A percentile compares a stretch with the other conserved stretches of the same genome.
These are phyloP conservation scores for Phycomyces nitens DNA, from an alignment of 192 early-diverging fungal genomes.

Conservation along the genomic window DNA sequence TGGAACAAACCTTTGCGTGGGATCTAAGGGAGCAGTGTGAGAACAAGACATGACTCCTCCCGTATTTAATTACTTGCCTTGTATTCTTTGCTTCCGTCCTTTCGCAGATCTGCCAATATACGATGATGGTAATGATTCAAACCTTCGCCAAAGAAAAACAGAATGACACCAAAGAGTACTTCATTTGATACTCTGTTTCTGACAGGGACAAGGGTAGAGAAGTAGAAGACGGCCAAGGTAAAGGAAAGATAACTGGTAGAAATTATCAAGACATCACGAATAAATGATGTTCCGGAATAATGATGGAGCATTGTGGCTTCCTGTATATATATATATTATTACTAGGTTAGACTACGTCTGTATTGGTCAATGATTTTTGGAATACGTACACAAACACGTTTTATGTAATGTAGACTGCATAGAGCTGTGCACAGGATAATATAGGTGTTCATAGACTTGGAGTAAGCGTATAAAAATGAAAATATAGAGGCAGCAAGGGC, in stretches of 20 bases:
- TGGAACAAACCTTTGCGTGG: conserved; percentile 23
- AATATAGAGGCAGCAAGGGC: neutral
- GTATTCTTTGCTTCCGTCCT: conserved; percentile 15
- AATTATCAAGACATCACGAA: conserved; percentile 7
- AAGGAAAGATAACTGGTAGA: conserved; percentile 10
- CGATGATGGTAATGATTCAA: conserved; percentile 25
- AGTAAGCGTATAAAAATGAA: neutral
- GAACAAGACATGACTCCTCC: neutral
- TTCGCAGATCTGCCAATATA: conserved; percentile 15
- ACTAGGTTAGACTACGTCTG: neutral
- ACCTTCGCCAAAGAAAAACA: conserved; percentile 24
- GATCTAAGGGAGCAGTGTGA: conserved; percentile 7
- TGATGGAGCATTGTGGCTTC: conserved; percentile 24
- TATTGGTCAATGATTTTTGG: neutral
- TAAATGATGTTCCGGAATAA: conserved; percentile 19
- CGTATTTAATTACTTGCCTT: conserved; percentile 7
- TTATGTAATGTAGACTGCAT: conserved; percentile 16
- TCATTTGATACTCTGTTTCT: neutral
- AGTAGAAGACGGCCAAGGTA: neutral
- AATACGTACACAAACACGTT: conserved; percentile 25
- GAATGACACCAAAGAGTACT: neutral
- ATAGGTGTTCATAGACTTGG: neutral
- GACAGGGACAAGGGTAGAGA: conserved; percentile 2
- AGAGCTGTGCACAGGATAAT: neutral
- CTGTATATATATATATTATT: conserved; percentile 3